Conservation (phyloP, 2,329 filamentous ascomycete species). For the Talaromyces sp. region DNA sequence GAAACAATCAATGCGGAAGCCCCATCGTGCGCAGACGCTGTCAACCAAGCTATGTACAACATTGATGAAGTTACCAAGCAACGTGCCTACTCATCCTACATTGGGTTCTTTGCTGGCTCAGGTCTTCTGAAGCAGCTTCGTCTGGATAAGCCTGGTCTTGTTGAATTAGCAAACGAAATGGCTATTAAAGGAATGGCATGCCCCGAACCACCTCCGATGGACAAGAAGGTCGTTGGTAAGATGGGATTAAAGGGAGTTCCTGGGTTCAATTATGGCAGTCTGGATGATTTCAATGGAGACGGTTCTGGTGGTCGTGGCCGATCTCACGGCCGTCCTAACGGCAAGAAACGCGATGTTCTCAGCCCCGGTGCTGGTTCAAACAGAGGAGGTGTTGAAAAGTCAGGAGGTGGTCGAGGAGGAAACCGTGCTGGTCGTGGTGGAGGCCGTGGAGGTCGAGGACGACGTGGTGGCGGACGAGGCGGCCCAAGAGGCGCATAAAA, state of each 20-base stretch:
- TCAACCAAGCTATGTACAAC: slow-evolving; percentile 31
- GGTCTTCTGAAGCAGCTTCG: slow-evolving; percentile 34
- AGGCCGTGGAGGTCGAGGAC: background rate
- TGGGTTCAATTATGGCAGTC: slow-evolving; percentile 34
- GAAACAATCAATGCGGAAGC: slow-evolving; percentile 43
- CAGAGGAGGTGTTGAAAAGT: slow-evolving; percentile 8
- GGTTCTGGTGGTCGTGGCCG: slow-evolving; percentile 1
- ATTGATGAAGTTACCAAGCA: slow-evolving; percentile 38
- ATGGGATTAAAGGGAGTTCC: slow-evolving; percentile 44
- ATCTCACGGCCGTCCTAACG: background rate
- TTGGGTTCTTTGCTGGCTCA: slow-evolving; percentile 41
- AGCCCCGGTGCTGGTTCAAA: slow-evolving; percentile 1
- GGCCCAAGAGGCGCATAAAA: background rate
- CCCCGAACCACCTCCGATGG: slow-evolving; percentile 40
- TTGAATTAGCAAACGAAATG: slow-evolving; percentile 41
- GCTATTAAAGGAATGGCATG: slow-evolving; percentile 42
- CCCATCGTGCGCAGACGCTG: slow-evolving; percentile 31
- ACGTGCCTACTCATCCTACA: slow-evolving; percentile 40
- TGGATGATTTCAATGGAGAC: slow-evolving; percentile 10
- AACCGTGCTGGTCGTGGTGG: slow-evolving; percentile 4
- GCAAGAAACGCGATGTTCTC: slow-evolving; percentile 8
- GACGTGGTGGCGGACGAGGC: slow-evolving; percentile 7
- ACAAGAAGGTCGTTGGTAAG: slow-evolving; percentile 42
- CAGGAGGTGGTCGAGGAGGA: slow-evolving; percentile 3
- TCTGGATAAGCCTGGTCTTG: slow-evolving; percentile 37